Evolutionary conservation across 148 eudicot genomes (phyloP).

Genomic region (Vaccinium myrtillus): DNA sequence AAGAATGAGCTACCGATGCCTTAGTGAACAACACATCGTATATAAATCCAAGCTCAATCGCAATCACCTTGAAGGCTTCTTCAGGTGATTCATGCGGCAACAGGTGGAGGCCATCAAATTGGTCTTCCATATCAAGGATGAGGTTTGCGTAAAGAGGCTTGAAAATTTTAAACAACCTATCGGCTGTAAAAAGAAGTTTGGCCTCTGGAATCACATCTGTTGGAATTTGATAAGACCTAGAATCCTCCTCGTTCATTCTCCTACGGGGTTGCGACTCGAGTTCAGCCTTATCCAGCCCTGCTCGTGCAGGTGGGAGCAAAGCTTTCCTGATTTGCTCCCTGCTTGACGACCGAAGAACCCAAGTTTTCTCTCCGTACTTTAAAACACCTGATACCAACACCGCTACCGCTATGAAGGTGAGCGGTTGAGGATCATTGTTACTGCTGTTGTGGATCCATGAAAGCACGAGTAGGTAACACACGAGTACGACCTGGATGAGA

Average conservation of each 20-base stretch:
- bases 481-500: too few species aligned
- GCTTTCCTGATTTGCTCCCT: neutral
- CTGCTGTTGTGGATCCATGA: too few species aligned
- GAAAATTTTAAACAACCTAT: neutral
- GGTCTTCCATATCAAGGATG: neutral
- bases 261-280: too few species aligned
- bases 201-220: neutral
- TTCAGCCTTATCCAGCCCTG: neutral
- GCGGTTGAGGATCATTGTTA: too few species aligned
- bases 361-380: too few species aligned
- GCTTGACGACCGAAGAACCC: too few species aligned
- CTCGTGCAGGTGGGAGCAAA: too few species aligned
- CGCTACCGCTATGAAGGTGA: too few species aligned
- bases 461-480: too few species aligned
- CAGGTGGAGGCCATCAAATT: neutral
- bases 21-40: neutral
- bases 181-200: neutral
- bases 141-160: neutral
- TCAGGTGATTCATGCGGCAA: neutral
- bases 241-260: neutral
- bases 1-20: neutral
- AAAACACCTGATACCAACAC: too few species aligned
- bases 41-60: slow-evolving; percentile 5
- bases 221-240: neutral
- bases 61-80: neutral